Percentiles rank a stretch among this genome's conserved stretches.
These are phyloP conservation scores for Diospyros kaki DNA, from an alignment of 148 eudicot species.

Conservation along the genomic window DNA sequence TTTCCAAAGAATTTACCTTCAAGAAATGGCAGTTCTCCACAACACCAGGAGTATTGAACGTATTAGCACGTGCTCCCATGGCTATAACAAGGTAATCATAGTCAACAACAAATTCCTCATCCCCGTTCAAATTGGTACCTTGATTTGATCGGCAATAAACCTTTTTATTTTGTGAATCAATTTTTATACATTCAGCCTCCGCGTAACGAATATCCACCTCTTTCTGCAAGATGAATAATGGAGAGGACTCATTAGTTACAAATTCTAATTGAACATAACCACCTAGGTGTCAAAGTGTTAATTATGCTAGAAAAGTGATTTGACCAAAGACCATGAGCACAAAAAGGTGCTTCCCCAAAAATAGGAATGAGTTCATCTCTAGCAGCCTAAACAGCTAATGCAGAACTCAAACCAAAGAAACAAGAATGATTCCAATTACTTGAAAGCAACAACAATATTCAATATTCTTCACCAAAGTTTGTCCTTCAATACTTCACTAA, in stretches of 20 bases:
- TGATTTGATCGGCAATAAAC: slow-evolving; percentile 28
- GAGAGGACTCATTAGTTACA: slow-evolving; percentile 2
- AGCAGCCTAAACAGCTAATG: background rate
- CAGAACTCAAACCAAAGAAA: too few relatives aligned
- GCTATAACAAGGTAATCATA: slow-evolving; percentile 40
- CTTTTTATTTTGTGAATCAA: slow-evolving; percentile 32
- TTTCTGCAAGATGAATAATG: slow-evolving; percentile 20
- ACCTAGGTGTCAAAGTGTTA: background rate
- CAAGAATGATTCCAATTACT: too few relatives aligned
- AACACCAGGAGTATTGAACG: slow-evolving; percentile 42
- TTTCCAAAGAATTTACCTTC: slow-evolving; percentile 22
- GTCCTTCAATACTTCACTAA: too few relatives aligned
- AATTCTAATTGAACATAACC: background rate
- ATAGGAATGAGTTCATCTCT: background rate
- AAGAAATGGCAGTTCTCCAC: slow-evolving; percentile 33
- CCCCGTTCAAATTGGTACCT: slow-evolving; percentile 17
- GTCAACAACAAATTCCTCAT: slow-evolving; percentile 27
- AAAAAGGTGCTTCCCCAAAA: background rate
- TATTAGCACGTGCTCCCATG: slow-evolving; percentile 36
- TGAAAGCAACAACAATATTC: too few relatives aligned
- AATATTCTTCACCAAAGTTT: too few relatives aligned
- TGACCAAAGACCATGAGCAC: background rate
- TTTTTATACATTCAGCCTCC: slow-evolving; percentile 37
- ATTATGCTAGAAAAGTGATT: background rate
- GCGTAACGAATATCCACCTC: slow-evolving; percentile 17